These are phyloP conservation scores for Plasmodium sp. DNA, from an alignment of 169 alveolate species.

Conservation along the genomic window DNA sequence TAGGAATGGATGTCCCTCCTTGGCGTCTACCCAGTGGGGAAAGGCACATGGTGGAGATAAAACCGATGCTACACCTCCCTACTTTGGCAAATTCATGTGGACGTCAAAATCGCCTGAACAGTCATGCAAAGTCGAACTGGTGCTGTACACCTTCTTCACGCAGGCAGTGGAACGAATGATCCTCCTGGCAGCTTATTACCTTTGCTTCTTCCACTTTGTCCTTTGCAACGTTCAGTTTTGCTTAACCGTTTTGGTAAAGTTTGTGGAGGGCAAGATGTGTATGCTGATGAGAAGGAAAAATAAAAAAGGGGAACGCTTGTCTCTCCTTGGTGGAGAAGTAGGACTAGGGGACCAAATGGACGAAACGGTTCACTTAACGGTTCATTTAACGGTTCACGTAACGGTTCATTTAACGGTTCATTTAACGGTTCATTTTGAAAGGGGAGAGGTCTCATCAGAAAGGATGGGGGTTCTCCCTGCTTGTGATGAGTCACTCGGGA, in stretches of 20 bases:
- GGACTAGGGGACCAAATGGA: neutral
- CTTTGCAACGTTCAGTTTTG: neutral
- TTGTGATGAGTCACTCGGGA: neutral
- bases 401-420: no score
- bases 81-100: neutral
- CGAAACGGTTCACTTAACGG: neutral
- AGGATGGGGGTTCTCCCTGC: neutral
- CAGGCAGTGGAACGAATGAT: neutral
- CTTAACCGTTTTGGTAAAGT: neutral
- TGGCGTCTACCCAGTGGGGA: neutral
- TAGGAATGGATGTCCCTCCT: neutral
- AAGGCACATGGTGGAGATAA: neutral
- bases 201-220: constrained; percentile 3
- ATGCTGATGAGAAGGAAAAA: neutral
- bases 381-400: no score
- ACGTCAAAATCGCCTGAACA: neutral
- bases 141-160: neutral
- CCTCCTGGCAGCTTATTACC: neutral
- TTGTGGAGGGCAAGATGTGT: neutral
- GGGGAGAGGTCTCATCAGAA: neutral
- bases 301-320: neutral
- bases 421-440: neutral
- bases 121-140: neutral
- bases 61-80: neutral
- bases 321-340: neutral